phyloP scores from a whole-genome alignment of 2,329 filamentous ascomycete genomes.

The Exophiala bonariae region DNA sequence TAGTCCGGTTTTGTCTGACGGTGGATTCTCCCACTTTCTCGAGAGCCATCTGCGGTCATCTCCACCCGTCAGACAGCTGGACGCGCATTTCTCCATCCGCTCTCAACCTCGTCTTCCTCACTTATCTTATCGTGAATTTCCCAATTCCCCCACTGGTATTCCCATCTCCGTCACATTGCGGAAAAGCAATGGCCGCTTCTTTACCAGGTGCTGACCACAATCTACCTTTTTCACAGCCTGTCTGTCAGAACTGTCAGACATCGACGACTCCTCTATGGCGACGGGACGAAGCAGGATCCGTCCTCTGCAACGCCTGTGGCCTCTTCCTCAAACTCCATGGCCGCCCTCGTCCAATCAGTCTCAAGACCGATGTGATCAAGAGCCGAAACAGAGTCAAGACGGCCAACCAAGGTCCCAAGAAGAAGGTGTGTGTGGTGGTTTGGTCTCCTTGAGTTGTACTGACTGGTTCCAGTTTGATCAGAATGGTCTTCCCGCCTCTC shows the following conservation, averaged over 20 bases:
- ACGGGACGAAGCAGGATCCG: constrained; percentile 90
- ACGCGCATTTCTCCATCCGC: too few species aligned
- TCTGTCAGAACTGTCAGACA: constrained; percentile 94
- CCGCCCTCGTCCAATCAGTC: constrained; percentile 85
- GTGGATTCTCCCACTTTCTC: too few species aligned
- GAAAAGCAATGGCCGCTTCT: constrained; percentile 42
- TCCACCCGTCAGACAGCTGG: too few species aligned
- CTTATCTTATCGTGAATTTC: constrained; percentile 49
- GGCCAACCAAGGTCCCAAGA: constrained; percentile 72
- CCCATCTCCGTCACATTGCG: constrained; percentile 31
- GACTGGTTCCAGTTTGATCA: constrained; percentile 44
- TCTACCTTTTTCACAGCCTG: constrained; percentile 74
- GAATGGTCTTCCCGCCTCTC: constrained; percentile 60
- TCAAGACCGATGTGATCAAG: constrained; percentile 99
- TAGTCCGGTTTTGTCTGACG: too few species aligned
- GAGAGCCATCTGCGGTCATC: too few species aligned
- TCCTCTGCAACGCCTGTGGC: constrained; percentile 97
- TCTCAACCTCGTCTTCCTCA: constrained; percentile 9
- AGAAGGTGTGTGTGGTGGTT: constrained; percentile 65
- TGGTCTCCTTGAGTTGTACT: constrained; percentile 23
- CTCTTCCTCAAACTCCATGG: constrained; percentile 97
- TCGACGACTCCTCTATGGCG: constrained; percentile 97
- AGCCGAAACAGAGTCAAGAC: constrained; percentile 98
- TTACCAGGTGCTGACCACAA: constrained; percentile 46
- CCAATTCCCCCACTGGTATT: constrained; percentile 30